A percentile compares a stretch with the other conserved stretches of the same genome.
phyloP scores from a whole-genome alignment of 768 basidiomycete species.

The Mycena indigotica region DNA sequence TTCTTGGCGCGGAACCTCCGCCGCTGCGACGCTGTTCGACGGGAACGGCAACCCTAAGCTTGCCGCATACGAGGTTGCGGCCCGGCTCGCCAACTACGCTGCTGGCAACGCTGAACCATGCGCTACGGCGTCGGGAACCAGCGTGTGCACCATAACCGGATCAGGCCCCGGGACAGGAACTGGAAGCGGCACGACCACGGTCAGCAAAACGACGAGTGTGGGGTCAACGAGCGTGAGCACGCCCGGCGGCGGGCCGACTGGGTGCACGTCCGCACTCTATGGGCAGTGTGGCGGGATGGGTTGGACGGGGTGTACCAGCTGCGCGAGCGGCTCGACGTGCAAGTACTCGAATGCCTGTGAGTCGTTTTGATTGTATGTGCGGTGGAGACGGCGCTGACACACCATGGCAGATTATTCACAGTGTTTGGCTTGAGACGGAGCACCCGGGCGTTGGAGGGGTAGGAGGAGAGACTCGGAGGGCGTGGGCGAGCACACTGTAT shows the following conservation, averaged over 20 bases:
- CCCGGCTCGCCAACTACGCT: constrained; percentile 16
- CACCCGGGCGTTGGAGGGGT: too few relatives aligned
- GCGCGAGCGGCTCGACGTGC: not conserved
- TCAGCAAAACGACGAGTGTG: not conserved
- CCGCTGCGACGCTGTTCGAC: constrained; percentile 20
- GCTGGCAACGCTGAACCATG: constrained; percentile 11
- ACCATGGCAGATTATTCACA: not conserved
- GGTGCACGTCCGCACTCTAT: not conserved
- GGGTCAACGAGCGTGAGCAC: too few relatives aligned
- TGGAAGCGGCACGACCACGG: not conserved
- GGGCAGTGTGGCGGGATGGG: not conserved
- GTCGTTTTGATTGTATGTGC: not conserved
- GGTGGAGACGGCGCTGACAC: not conserved
- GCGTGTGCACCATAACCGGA: constrained; percentile 8
- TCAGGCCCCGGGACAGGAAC: not conserved
- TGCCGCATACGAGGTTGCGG: constrained; percentile 19
- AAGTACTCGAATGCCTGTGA: not conserved
- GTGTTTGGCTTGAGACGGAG: not conserved
- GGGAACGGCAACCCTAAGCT: constrained; percentile 15
- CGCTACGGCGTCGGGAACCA: constrained; percentile 12
- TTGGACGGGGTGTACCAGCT: not conserved
- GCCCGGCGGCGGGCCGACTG: not conserved
- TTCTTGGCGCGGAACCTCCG: constrained; percentile 18
- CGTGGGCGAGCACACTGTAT: too few relatives aligned
- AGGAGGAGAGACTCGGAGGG: too few relatives aligned